Base-by-base conservation (phyloP, 345 rosid genomes). In the Eucalyptus curtisii region DNA sequence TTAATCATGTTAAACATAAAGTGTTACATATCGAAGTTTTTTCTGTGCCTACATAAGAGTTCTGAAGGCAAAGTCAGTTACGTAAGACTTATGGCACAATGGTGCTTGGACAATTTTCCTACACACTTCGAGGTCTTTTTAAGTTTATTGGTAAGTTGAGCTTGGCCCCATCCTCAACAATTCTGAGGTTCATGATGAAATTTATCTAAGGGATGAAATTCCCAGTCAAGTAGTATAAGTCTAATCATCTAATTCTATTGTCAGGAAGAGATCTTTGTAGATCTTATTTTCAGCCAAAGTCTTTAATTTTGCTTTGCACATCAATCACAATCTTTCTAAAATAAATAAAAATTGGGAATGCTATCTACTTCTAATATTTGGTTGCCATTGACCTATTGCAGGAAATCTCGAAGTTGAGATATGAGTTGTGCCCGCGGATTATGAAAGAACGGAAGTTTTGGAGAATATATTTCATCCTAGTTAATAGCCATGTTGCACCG, bases 401-500 rank as follows among this genome's bases (percentile, higher is more conserved):
- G 97, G 96, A 92, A 92, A 92, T 95, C 89, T 93, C 97, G 19
- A 93, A 91, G 89, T 91, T 95, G 87, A 94, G 97, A 91, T 95
- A 93, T 81, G 94, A 92, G 90, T 90, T 95, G 68, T 95, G 96
- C 88, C 97, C 96, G 2, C 93, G 95, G 33, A 68, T 88, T 86
- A 95, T 95, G 95, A 93, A 91, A 93, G 97, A 95, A 87, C 92
- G 96, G 91, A 95, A 93, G 87, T 95, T 95, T 88, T 95, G 96
- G 97, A 93, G 95, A 93, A 93, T 94, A 89, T 95, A 95, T 90
- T 95, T 95, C 89, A 91, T 93, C 44, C 90, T 95, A 33, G 95
- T 93, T 66, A 93, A 92, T 90, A 95, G 66, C 89, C 96, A 95
- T 52, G 90, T 93, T 17, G 90, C 91, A n/a, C 94, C 85, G 95